Conservation (phyloP, 108 stramenopile genomes). For the Pseudonitzschia delicatissima region DNA sequence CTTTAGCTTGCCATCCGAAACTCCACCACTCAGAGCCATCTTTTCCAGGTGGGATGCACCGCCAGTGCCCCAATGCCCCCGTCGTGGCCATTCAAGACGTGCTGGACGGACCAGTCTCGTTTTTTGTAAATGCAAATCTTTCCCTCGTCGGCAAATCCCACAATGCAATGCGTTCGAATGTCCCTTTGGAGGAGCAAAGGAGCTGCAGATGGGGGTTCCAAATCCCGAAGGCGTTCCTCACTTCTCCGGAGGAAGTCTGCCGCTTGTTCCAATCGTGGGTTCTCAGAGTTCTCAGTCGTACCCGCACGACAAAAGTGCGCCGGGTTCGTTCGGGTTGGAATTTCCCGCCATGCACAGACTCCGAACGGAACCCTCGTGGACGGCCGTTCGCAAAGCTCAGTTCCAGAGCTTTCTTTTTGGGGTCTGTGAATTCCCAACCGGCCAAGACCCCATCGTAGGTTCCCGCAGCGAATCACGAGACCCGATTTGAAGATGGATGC, state of each 20-base stretch:
- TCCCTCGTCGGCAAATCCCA: slow-evolving; percentile 65
- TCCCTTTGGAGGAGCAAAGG: slow-evolving; percentile 69
- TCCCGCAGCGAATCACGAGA: slow-evolving; percentile 54
- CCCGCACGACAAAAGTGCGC: slow-evolving; percentile 73
- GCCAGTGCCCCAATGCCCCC: slow-evolving; percentile 69
- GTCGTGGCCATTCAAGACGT: slow-evolving; percentile 80
- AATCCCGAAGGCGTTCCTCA: slow-evolving; percentile 73
- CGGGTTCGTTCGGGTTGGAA: slow-evolving; percentile 37
- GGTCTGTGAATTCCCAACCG: slow-evolving; percentile 72
- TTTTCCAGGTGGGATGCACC: slow-evolving; percentile 83
- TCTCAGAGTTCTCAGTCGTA: slow-evolving; percentile 79
- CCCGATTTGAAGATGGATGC: slow-evolving; percentile 19
- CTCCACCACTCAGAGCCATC: slow-evolving; percentile 75
- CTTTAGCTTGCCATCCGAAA: slow-evolving; percentile 71
- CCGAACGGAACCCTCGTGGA: slow-evolving; percentile 75
- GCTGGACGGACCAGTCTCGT: slow-evolving; percentile 80
- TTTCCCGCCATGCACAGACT: slow-evolving; percentile 53
- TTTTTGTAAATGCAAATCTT: slow-evolving; percentile 85
- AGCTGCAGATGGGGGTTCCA: slow-evolving; percentile 72
- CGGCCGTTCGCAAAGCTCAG: slow-evolving; percentile 73
- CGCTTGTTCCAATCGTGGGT: slow-evolving; percentile 57
- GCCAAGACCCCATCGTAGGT: slow-evolving; percentile 90
- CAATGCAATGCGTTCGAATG: slow-evolving; percentile 71
- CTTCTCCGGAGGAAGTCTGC: slow-evolving; percentile 60
- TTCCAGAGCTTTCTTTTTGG: slow-evolving; percentile 32